A percentile compares a stretch with the other conserved stretches of the same genome.
Evolutionary conservation across 2,329 filamentous ascomycete species (phyloP).

Genomic region (Fusarium sarcochroum): DNA sequence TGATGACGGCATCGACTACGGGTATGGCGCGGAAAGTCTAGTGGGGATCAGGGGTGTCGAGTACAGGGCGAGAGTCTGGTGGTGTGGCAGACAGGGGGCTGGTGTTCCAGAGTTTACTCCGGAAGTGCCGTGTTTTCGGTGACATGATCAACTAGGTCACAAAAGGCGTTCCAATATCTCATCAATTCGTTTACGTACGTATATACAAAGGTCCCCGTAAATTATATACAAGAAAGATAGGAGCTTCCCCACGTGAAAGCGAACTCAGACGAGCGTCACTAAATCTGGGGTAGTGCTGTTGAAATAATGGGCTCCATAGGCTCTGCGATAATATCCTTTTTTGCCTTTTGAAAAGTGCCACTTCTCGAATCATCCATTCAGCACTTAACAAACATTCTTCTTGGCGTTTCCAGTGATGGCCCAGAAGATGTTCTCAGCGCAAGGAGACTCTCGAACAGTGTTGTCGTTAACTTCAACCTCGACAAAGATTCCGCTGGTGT

Average conservation of each 20-base stretch:
- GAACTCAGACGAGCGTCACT: neutral
- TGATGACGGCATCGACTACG: constrained; percentile 24
- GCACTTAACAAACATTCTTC: constrained; percentile 55
- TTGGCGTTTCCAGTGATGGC: constrained; percentile 61
- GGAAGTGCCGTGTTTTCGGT: neutral
- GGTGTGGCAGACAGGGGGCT: constrained; percentile 18
- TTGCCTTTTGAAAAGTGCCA: too few species aligned
- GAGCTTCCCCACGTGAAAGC: neutral
- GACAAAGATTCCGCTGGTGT: constrained; percentile 66
- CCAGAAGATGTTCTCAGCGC: constrained; percentile 67
- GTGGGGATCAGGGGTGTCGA: constrained; percentile 15
- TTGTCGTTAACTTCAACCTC: constrained; percentile 64
- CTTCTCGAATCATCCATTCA: neutral
- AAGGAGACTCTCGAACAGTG: constrained; percentile 67
- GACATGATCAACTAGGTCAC: too few species aligned
- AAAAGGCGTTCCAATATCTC: too few species aligned
- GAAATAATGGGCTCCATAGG: too few species aligned
- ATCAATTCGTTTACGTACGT: neutral
- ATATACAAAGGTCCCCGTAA: neutral
- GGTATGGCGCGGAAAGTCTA: neutral
- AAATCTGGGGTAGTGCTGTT: too few species aligned
- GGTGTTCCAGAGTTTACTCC: neutral
- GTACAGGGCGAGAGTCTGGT: constrained; percentile 30
- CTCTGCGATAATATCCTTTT: too few species aligned
- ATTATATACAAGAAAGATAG: constrained; percentile 6